These are phyloP conservation scores for Viola odorata DNA, from an alignment of 345 rosid genomes.

Conservation along the genomic window DNA sequence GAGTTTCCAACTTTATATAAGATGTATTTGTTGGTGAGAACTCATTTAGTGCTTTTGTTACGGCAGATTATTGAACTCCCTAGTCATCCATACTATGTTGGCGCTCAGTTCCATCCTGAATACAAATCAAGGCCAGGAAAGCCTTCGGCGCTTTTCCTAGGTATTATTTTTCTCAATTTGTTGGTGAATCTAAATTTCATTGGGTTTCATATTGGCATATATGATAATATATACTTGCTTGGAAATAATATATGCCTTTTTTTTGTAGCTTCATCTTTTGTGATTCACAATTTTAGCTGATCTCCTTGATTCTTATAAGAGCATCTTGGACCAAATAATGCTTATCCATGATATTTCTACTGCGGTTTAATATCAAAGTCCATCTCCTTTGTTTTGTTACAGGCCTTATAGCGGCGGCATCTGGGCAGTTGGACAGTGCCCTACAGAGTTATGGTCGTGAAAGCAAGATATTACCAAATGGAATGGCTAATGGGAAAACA, in stretches of 20 bases:
- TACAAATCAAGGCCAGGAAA: slow-evolving; percentile 93
- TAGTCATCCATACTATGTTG: slow-evolving; percentile 60
- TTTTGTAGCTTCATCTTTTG: neutral
- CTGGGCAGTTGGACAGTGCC: slow-evolving; percentile 50
- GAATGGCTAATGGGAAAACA: slow-evolving; percentile 39
- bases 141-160: slow-evolving; percentile 84
- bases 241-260: neutral
- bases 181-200: neutral
- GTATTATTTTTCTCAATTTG: slow-evolving; percentile 26
- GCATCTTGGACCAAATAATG: neutral
- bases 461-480: slow-evolving; percentile 32
- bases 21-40: neutral
- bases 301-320: neutral
- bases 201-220: neutral
- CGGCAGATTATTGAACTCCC: slow-evolving; percentile 54
- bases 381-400: slow-evolving; percentile 9
- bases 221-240: neutral
- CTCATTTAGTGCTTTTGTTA: neutral
- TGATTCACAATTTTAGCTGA: neutral
- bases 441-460: slow-evolving; percentile 28
- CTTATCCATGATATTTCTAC: neutral
- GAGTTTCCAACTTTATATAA: neutral
- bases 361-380: neutral
- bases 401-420: slow-evolving; percentile 70
- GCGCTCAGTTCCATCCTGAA: slow-evolving; percentile 95